A percentile compares a stretch with the other conserved stretches of the same genome.
phyloP scores from a whole-genome alignment of 1,139 yeast species.

The Suhomyces anneliseae region DNA sequence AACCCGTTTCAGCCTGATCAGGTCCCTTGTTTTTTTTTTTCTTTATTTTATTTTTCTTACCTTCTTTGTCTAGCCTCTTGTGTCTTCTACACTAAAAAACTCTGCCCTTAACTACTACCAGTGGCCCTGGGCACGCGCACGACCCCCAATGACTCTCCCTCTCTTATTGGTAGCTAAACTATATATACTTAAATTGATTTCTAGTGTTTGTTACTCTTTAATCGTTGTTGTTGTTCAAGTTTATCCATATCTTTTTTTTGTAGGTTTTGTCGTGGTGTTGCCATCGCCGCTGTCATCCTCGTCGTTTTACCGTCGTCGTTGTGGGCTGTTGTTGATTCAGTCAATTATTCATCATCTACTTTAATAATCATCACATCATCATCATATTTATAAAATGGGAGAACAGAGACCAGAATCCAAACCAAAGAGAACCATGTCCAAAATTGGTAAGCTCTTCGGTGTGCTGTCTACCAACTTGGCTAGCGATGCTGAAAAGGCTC shows the following conservation, averaged over 20 bases:
- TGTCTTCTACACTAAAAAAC: too few species aligned
- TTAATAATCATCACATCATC: constrained; percentile 1
- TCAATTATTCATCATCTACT: background rate
- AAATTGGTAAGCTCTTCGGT: constrained; percentile 37
- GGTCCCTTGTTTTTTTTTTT: too few species aligned
- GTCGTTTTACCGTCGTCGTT: background rate
- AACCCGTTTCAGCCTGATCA: too few species aligned
- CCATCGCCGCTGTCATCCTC: constrained; percentile 1
- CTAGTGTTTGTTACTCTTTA: too few species aligned
- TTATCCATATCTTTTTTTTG: background rate
- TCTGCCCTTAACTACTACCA: background rate
- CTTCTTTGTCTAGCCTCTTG: too few species aligned
- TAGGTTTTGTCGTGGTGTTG: constrained; percentile 3
- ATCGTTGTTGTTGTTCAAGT: background rate
- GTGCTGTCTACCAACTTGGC: constrained; percentile 28
- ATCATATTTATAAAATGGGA: constrained; percentile 20
- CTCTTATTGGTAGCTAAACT: background rate
- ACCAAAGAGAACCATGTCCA: constrained; percentile 30
- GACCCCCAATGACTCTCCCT: background rate
- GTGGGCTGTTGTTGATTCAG: background rate
- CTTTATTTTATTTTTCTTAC: too few species aligned
- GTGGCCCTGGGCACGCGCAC: background rate
- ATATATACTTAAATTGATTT: background rate
- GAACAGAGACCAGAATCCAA: constrained; percentile 20
- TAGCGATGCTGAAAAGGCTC: constrained; percentile 8